Evolutionary conservation across 2,329 filamentous ascomycete genomes (phyloP), one percentile per base, ranked within the genome.

Genomic region (Metarhizium album): DNA sequence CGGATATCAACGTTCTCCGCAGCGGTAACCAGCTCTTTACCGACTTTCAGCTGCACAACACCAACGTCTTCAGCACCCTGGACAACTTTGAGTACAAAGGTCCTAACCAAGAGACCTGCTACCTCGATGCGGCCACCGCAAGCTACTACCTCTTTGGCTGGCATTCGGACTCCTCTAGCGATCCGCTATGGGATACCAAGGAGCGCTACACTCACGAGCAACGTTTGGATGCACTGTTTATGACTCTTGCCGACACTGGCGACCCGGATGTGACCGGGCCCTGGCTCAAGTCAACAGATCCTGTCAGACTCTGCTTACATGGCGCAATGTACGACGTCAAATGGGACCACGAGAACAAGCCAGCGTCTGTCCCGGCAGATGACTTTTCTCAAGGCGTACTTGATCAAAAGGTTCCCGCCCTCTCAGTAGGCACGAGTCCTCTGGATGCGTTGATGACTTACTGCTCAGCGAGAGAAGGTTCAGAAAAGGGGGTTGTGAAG

Each of bases 141-240:
- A 63, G 57, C 53, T 73, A 73, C 53, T 69, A 67, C 52, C 55
- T 73, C 0, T 13, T 73, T 1, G 70, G 71, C 4, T 73, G 68
- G 69, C 67, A 72, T 35, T 57, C 53, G 20, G 55, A 61, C 6
- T 33, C 45, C 9, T 50, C 35, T 1, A 51, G 53, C 14, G 58
- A 66, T 38, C 59, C 58, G 1, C 48, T 64, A 1, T 56, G 54
- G 47, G 50, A 49, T 4, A 50, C 49, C 6, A 45, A 37, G 49
- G 18, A 48, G 29, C 49, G 4, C 16, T 33, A 49, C 3, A 47
- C 50, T 14, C 55, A 56, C n/a, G 49, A 29, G 3, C 47, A 52
- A 14, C 58, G 52, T 6, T 48, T 64, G 0, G 51, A 57, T 4
- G 49, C 53, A 1, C 45, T 61, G 3, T 57, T 57, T 48, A 60